phyloP scores from a whole-genome alignment of 768 basidiomycete genomes.

The Kwoniella botswanensis region DNA sequence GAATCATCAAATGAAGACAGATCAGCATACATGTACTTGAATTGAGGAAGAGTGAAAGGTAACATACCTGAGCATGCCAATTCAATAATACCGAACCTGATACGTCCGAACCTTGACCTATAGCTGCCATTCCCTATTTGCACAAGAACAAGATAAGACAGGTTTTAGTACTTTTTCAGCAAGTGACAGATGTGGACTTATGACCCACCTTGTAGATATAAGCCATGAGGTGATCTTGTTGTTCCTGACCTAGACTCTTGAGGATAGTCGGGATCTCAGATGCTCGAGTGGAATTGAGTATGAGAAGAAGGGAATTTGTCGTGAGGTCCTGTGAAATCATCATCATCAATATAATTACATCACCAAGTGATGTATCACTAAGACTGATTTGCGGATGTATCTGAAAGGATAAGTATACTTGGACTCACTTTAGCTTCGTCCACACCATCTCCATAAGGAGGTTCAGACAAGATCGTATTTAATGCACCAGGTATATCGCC shows the following conservation, averaged over 20 bases:
- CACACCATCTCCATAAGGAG: conserved; percentile 85
- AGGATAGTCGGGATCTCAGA: conserved; percentile 80
- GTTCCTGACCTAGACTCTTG: conserved; percentile 63
- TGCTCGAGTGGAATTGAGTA: conserved; percentile 91
- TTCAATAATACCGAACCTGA: conserved; percentile 73
- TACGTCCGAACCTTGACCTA: conserved; percentile 66
- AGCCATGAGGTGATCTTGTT: conserved; percentile 87
- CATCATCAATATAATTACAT: neutral
- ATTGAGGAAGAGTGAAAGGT: neutral
- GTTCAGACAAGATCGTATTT: conserved; percentile 70
- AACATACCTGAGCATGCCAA: conserved; percentile 93
- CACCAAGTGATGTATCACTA: no score
- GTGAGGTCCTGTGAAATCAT: conserved; percentile 74
- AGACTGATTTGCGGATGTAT: no score
- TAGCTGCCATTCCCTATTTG: conserved; percentile 72
- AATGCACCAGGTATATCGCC: conserved; percentile 78
- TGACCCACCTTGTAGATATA: conserved; percentile 83
- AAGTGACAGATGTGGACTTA: no score
- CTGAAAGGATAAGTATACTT: neutral
- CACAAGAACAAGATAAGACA: neutral
- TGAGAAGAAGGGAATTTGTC: conserved; percentile 77
- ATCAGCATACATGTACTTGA: neutral
- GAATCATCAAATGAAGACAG: neutral
- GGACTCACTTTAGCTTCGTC: conserved; percentile 84
- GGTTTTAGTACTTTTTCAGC: no score